A percentile compares a stretch with the other conserved stretches of the same genome.
Evolutionary conservation across 257 asterid species (phyloP).

Genomic region (Plantago major): DNA sequence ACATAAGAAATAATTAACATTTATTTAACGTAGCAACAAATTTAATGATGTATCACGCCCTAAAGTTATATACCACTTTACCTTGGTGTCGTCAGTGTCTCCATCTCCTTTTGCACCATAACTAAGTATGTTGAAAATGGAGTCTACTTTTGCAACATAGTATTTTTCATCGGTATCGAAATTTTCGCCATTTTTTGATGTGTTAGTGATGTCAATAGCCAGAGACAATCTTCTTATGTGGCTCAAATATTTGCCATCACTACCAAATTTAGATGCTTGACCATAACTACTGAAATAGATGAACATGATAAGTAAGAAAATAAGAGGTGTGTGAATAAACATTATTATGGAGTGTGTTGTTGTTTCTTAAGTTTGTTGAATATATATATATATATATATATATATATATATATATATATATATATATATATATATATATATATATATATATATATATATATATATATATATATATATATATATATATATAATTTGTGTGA

Average conservation of each 20-base stretch:
- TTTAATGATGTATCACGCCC: too few species aligned
- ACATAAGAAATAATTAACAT: too few species aligned
- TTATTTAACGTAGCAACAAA: too few species aligned
- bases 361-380: too few species aligned
- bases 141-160: constrained; percentile 24
- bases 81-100: constrained; percentile 19
- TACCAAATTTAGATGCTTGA: constrained; percentile 3
- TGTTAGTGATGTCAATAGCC: neutral
- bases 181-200: neutral
- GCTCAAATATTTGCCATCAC: constrained; percentile 5
- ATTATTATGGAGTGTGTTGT: neutral
- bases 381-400: too few species aligned
- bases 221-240: neutral
- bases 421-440: too few species aligned
- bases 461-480: too few species aligned
- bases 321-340: neutral
- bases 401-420: too few species aligned
- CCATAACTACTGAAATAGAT: constrained; percentile 6
- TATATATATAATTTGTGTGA: too few species aligned
- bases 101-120: constrained; percentile 32
- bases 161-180: constrained; percentile 2
- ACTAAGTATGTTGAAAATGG: too few species aligned
- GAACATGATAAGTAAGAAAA: neutral
- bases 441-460: too few species aligned
- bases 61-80: too few species aligned